Evolutionary conservation across 306 rosid species (phyloP).

Genomic region (Coriaria nepalensis): DNA sequence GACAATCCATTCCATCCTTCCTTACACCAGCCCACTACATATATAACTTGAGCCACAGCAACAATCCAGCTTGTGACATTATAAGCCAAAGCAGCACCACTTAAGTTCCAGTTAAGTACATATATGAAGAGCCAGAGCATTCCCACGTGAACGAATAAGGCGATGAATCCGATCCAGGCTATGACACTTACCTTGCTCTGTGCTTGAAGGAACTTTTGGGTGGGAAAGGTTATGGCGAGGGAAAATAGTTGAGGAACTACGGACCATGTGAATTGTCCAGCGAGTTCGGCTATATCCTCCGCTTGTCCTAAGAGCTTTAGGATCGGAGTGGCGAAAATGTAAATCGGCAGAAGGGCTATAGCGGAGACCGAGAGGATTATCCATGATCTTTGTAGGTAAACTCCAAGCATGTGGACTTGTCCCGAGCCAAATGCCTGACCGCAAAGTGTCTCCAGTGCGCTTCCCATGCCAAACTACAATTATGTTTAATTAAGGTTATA

Average conservation of each 20-base stretch:
- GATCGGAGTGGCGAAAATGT: constrained; percentile 11
- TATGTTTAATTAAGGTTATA: background rate
- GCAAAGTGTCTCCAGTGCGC: constrained; percentile 15
- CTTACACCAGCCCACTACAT: no score
- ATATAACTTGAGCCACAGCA: no score
- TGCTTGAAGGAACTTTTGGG: constrained; percentile 9
- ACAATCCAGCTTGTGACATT: no score
- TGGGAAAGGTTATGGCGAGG: constrained; percentile 1
- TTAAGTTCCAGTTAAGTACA: no score
- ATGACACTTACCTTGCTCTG: constrained; percentile 16
- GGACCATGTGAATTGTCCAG: background rate
- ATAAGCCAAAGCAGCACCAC: no score
- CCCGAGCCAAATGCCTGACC: constrained; percentile 18
- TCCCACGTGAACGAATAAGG: no score
- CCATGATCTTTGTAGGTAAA: constrained; percentile 16
- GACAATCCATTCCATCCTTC: no score
- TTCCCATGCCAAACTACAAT: constrained; percentile 9
- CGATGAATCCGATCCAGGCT: background rate
- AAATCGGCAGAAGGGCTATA: background rate
- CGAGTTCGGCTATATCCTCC: background rate
- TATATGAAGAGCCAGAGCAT: no score
- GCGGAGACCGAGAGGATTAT: constrained; percentile 7
- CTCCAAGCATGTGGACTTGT: constrained; percentile 12
- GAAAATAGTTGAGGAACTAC: constrained; percentile 3
- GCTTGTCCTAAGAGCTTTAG: constrained; percentile 11